Evolutionary conservation across 2,329 filamentous ascomycete species (phyloP), one percentile per base, ranked within the genome.

Genomic region (Phialemonium atrogriseum): DNA sequence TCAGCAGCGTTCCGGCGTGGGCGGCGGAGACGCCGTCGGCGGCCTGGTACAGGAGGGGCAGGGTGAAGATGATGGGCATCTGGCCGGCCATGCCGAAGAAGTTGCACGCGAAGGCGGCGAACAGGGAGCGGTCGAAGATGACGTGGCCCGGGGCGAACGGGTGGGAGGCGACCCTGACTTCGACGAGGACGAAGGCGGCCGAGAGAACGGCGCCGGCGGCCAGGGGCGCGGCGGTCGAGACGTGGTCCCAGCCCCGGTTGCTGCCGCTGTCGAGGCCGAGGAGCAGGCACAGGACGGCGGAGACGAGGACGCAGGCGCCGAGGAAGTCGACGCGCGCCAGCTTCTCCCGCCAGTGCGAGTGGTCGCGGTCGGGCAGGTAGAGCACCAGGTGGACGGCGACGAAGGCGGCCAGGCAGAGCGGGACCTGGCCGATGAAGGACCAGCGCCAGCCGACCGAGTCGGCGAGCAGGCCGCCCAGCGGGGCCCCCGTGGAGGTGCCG

Each of bases 21-120:
- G 78, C 77, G 1, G 84, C 78, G 4, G 68, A 70, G 15, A 77
- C 58, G 5, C 73, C 74, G 30, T 80, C 64, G 1, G 80, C 77
- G 5, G 79, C 82, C 55, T 89, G 84, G 56, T 83, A 84, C 55
- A 81, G 85, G 3, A 89, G 62, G 2, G 84, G 81, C n/a, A 84
- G 60, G 56, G 84, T 84, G 60, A 85, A 89, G 4, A 83, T 42
- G 1, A 68, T 58, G 0, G 72, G 68, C 47, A 64, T 58, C 38
- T 66, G 58, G 10, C 70, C 77, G 1, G 66, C 73, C 32, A 81
- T 70, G 31, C 70, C 66, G 52, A 84, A 86, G 58, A 86, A 84
- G 52, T 86, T 86, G 51, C 73, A 74, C 2, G 77, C 54, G 45
- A 81, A 87, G 50, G 72, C 75, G 3, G 80, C 73, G 30, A 84